phyloP scores from a whole-genome alignment of 371 early-diverging fungal species.

The Mucor sp. region DNA sequence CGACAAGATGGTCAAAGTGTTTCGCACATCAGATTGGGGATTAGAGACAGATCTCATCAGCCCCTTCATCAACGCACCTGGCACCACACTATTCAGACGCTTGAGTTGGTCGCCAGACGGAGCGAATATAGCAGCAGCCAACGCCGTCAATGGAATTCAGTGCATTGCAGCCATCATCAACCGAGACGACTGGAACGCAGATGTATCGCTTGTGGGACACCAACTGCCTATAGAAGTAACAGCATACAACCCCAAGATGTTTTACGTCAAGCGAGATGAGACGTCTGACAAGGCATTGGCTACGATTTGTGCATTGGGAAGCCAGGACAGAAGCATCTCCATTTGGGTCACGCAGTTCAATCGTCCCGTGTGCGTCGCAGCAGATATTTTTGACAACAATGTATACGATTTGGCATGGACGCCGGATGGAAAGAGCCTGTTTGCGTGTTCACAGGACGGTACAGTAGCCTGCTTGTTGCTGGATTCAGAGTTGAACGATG shows the following conservation, averaged over 20 bases:
- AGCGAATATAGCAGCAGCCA: slow-evolving; percentile 83
- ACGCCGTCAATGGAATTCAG: slow-evolving; percentile 83
- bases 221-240: slow-evolving; percentile 88
- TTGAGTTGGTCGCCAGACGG: slow-evolving; percentile 98
- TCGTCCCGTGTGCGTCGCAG: slow-evolving; percentile 75
- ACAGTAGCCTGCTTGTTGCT: slow-evolving; percentile 79
- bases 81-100: slow-evolving; percentile 89
- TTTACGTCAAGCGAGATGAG: slow-evolving; percentile 46
- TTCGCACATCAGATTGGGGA: slow-evolving; percentile 88
- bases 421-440: slow-evolving; percentile 76
- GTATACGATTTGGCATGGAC: slow-evolving; percentile 91
- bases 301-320: slow-evolving; percentile 85
- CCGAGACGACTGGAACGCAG: slow-evolving; percentile 79
- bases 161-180: slow-evolving; percentile 85
- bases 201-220: slow-evolving; percentile 90
- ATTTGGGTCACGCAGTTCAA: slow-evolving; percentile 86
- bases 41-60: slow-evolving; percentile 71
- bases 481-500: slow-evolving; percentile 67
- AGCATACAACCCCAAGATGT: slow-evolving; percentile 82
- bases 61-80: slow-evolving; percentile 77
- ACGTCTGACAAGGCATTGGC: slow-evolving; percentile 34
- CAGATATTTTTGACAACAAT: slow-evolving; percentile 79
- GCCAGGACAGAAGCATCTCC: slow-evolving; percentile 90
- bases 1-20: slow-evolving; percentile 88
- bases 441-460: slow-evolving; percentile 94